phyloP scores from a whole-genome alignment of 2,329 filamentous ascomycete species.

The Rhynchosporium agropyri region DNA sequence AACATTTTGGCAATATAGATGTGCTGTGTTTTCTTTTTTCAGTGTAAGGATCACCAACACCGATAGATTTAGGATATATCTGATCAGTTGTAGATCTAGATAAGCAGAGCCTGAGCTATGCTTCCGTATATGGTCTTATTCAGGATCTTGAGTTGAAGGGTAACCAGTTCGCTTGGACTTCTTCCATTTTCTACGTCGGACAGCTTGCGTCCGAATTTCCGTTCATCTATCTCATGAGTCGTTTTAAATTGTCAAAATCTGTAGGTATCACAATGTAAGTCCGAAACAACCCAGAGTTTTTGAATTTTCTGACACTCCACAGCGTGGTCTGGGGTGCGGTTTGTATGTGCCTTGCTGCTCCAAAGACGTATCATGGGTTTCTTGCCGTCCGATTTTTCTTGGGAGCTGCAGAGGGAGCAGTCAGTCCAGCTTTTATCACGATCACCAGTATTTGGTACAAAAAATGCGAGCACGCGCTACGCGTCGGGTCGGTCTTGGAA shows the following conservation, averaged over 20 bases:
- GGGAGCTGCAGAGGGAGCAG: conserved; percentile 48
- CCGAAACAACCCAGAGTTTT: background rate
- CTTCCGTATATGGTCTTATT: conserved; percentile 51
- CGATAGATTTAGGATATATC: background rate
- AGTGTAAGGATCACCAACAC: conserved; percentile 35
- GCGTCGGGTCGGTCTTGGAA: conserved; percentile 30
- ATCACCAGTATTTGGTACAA: conserved; percentile 49
- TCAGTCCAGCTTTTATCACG: conserved; percentile 50
- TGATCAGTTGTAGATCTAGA: conserved; percentile 43
- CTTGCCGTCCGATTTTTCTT: conserved; percentile 48
- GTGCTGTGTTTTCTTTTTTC: conserved; percentile 49
- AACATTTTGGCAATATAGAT: conserved; percentile 33
- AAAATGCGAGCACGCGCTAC: conserved; percentile 49
- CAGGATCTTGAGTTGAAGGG: conserved; percentile 50
- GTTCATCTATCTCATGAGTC: conserved; percentile 54
- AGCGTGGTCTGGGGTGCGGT: conserved; percentile 48
- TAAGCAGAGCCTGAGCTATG: conserved; percentile 55
- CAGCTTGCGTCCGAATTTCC: conserved; percentile 53
- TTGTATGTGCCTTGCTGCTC: conserved; percentile 50
- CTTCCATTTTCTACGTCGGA: conserved; percentile 49
- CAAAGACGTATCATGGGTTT: conserved; percentile 46
- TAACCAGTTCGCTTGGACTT: conserved; percentile 53
- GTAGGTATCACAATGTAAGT: conserved; percentile 51
- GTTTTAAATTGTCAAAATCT: conserved; percentile 52
- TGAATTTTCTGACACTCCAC: background rate